A percentile compares a stretch with the other conserved stretches of the same genome.
Conservation (phyloP, 2,329 filamentous ascomycete species). For the Botrytis elliptica region DNA sequence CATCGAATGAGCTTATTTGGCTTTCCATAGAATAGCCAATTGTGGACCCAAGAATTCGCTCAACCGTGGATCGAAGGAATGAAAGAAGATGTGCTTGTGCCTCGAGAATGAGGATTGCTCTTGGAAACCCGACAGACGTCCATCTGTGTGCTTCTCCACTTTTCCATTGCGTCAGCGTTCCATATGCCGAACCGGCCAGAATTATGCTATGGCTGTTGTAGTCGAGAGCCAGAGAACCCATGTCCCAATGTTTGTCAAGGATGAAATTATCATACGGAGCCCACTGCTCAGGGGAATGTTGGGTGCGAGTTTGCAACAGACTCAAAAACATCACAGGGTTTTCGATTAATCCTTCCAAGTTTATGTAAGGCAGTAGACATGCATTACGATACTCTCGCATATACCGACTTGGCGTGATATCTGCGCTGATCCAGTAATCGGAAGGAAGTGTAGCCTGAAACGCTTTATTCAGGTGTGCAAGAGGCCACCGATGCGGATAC, state of each 20-base stretch:
- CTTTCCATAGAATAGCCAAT: not conserved
- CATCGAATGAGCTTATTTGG: not conserved
- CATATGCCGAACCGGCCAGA: not conserved
- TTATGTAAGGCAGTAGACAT: not conserved
- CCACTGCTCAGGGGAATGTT: not conserved
- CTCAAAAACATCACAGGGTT: not conserved
- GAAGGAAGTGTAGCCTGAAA: not conserved
- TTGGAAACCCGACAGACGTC: constrained; percentile 21
- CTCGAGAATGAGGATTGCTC: constrained; percentile 23
- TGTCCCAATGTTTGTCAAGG: not conserved
- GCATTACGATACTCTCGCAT: not conserved
- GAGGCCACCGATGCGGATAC: not conserved
- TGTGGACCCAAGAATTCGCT: constrained; percentile 13
- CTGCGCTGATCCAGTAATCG: too few species aligned
- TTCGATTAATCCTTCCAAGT: not conserved
- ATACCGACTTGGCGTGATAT: not conserved
- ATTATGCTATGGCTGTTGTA: not conserved
- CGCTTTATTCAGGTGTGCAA: not conserved
- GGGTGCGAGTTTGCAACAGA: not conserved
- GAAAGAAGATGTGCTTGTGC: constrained; percentile 17
- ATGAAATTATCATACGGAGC: not conserved
- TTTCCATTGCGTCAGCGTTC: not conserved
- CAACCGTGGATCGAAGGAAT: not conserved
- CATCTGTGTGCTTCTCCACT: not conserved
- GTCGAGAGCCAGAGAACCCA: not conserved